Evolutionary conservation across 345 rosid genomes (phyloP), one percentile per base, ranked within the genome.

Genomic region (Corymbia maculata): DNA sequence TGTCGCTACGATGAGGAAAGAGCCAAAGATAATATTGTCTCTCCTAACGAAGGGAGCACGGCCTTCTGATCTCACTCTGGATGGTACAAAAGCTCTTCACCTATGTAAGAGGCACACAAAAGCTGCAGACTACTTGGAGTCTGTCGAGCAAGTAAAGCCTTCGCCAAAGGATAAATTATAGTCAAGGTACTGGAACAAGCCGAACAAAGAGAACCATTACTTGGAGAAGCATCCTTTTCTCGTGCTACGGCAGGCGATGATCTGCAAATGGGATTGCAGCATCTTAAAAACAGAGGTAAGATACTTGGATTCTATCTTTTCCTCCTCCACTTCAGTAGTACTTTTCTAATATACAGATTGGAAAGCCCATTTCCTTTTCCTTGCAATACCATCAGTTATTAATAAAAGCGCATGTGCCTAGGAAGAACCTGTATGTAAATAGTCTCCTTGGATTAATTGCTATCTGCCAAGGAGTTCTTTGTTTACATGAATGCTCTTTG

Each of bases 221-320:
- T 94, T 30, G 95, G 94, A 88, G 97, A 94, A 89, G 95, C 93
- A 82, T 91, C 93, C 75, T 91, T 89, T 85, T 93, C 96, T 90
- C 93, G 95, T 90, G 96, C 97, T 55, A 88, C 89, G 88, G 96
- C 96, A 57, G 95, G 96, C 51, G 97, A 96, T 85, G 98, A 95
- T 92, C 89, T 96, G 47, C 92, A 93, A 87, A 94, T 92, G 95
- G 93, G 91, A 88, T 88, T 97, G 53, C 86, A 94, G 90, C 93
- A 97, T 93, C 95, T 93, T 89, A 98, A 97, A 91, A 95, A 95
- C 70, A 93, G 96, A 93, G 99, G 99, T 95, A 91, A 89, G 3
- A 61, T 61, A 61, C 13, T 32, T 21, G n/a, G n/a, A 22, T 84
- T 84, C 52, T 51, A 84, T 49, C 49, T 7, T 16, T 86, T 10